phyloP scores from a whole-genome alignment of 1,284 basidiomycete genomes.

The Moesziomyces aphidis region DNA sequence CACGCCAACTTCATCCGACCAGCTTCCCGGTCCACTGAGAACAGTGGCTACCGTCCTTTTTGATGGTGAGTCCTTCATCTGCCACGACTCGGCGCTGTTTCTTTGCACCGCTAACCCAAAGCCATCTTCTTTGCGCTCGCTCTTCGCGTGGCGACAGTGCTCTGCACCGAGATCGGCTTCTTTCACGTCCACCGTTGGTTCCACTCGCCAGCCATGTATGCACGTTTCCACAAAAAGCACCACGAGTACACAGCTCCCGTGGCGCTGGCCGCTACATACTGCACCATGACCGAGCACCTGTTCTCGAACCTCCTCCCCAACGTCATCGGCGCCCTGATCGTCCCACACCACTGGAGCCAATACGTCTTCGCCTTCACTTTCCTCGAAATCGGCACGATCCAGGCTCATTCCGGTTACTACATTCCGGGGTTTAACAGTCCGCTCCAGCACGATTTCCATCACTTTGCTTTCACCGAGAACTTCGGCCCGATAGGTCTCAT shows the following conservation, averaged over 20 bases:
- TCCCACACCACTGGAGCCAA: background rate
- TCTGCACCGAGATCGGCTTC: conserved; percentile 5
- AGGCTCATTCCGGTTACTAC: conserved; percentile 3
- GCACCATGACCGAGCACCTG: conserved; percentile 1
- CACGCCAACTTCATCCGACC: too few relatives aligned
- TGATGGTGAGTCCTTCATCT: too few relatives aligned
- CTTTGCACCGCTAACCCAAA: too few relatives aligned
- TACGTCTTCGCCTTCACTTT: conserved; percentile 1
- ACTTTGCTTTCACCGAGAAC: conserved; percentile 7
- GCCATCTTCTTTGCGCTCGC: too few relatives aligned
- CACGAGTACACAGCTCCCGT: conserved; percentile 10
- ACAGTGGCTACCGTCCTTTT: too few relatives aligned
- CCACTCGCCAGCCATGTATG: conserved; percentile 3
- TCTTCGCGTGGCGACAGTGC: too few relatives aligned
- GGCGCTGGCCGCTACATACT: conserved; percentile 1
- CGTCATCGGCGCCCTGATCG: conserved; percentile 5
- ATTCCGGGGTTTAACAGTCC: conserved; percentile 4
- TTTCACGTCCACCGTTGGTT: conserved; percentile 1
- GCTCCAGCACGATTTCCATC: conserved; percentile 7
- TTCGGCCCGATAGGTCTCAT: conserved; percentile 4
- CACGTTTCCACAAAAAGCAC: conserved; percentile 8
- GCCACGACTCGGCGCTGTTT: too few relatives aligned
- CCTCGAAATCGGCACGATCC: background rate
- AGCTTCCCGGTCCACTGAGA: too few relatives aligned
- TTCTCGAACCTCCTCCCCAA: conserved; percentile 4